Base-by-base conservation (phyloP, 345 rosid species). In the Arabidopsis suecica region DNA sequence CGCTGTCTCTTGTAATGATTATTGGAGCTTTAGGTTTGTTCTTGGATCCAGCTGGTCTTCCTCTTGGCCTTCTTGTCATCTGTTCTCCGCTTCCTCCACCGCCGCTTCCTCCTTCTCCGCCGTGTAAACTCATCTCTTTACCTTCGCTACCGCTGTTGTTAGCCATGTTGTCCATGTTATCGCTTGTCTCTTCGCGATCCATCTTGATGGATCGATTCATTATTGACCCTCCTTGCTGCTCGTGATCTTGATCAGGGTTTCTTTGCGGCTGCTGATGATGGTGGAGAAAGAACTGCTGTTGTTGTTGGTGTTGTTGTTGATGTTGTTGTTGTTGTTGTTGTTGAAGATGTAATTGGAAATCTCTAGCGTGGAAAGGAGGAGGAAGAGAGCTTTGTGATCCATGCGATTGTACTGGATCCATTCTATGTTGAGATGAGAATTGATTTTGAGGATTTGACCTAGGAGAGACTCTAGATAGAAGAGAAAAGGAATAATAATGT, bases 21-120 rank as follows among this genome's bases (percentile, higher is more conserved):
- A 95, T 88, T 3, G 99, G 99, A 4, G 97, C 92, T 66, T 88
- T 91, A 14, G 96, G 93, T 75, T 87, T 94, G 88, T 94, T 94
- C 76, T 91, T 94, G 76, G 98, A 94, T 68, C 99, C 99, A 3
- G 94, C 88, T 0, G 99, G 99, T 69, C 99, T 80, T 25, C 99
- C 99, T 69, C 99, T 72, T 10, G 96, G 88, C 38, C 98, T 79
- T 80, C 98, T 83, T 0, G 81, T 81, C 69, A 86, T 82, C 76
- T 82, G 75, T 84, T 83, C 83, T 87, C 93, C 76, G 6, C 80
- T 79, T 54, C 86, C 90, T 56, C 68, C 74, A 8, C 80, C 89
- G 0, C 82, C 80, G 0, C 78, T 47, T 16, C 77, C 83, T 14
- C 82, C 68, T 54, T 73, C 48, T 9, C 72, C 54, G 1, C 78